Conservation (phyloP, 768 basidiomycete species). For the Daedaleopsis sinensis region DNA sequence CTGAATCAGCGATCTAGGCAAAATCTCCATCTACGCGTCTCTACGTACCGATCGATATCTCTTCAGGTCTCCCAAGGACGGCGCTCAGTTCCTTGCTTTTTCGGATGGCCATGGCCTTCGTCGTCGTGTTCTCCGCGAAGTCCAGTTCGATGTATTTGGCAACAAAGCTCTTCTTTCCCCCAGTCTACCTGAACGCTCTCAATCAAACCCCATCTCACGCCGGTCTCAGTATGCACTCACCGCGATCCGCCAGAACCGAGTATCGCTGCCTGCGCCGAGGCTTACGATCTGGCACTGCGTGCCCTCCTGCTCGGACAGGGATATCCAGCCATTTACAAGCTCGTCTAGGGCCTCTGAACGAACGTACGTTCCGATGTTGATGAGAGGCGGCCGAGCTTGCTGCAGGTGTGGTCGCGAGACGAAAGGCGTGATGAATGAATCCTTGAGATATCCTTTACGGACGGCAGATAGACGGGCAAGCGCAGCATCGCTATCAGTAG, state of each 20-base stretch:
- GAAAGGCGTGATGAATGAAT: constrained; percentile 71
- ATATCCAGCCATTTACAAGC: constrained; percentile 70
- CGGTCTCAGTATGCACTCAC: constrained; percentile 49
- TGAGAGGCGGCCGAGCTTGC: constrained; percentile 74
- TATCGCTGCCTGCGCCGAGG: constrained; percentile 94
- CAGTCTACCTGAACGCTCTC: constrained; percentile 46
- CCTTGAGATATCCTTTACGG: constrained; percentile 74
- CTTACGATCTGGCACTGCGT: constrained; percentile 84
- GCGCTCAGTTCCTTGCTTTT: constrained; percentile 61
- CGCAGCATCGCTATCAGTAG: constrained; percentile 83
- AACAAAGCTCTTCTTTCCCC: constrained; percentile 51
- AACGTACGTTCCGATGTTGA: constrained; percentile 94
- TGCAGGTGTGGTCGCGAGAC: constrained; percentile 66
- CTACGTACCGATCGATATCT: constrained; percentile 47
- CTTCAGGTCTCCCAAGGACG: constrained; percentile 49
- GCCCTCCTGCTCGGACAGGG: constrained; percentile 43
- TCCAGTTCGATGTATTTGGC: constrained; percentile 85
- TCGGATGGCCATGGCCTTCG: constrained; percentile 81
- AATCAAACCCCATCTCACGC: neutral
- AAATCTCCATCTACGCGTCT: neutral
- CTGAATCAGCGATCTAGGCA: neutral
- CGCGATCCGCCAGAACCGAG: constrained; percentile 89
- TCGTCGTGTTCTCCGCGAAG: constrained; percentile 81
- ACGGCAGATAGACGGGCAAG: constrained; percentile 87
- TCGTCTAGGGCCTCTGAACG: constrained; percentile 79